Base-by-base conservation (phyloP, 768 basidiomycete genomes). In the Grammothele lineata region DNA sequence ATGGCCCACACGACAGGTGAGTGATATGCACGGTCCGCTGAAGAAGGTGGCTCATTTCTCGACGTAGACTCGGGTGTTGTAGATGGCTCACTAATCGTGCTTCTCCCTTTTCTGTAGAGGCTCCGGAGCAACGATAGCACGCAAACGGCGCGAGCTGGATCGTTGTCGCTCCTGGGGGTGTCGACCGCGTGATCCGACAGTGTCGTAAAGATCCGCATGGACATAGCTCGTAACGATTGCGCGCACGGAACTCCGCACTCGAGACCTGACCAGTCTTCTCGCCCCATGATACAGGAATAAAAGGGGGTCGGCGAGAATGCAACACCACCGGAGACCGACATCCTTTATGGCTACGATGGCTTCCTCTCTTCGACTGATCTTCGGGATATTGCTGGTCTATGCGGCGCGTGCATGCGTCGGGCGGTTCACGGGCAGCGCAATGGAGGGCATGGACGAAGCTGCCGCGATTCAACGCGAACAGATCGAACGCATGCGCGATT, bases 391-490 rank as follows among this genome's bases (percentile, higher is more conserved):
- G n/a, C 39, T 60, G 27, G n/a, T 42, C 14, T 34, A 40, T 9
- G 40, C 48, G n/a, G 34, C 35, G 36, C 40, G 22, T 4, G 25
- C 37, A 33, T 49, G 43, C 24, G 39, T 43, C 9, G 50, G 50
- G 6, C 49, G 54, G 19, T 55, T 48, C 35, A 43, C 47, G 18
- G 59, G 56, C 5, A 55, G 54, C 45, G 56, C 55, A 21, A 57
- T 61, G 52, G 57, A 61, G 40, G 60, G 55, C 19, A 53, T 64
- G 49, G 58, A 57, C 21, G 52, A 58, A 2, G 50, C 61, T 6
- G 56, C 53, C 26, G 52, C 54, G 30, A 59, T 62, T 30, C 62
- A 62, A 46, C 55, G 52, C 38, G 63, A 60, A 34, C 56, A 59
- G 25, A 50, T 60, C 7, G 50, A 59, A 40, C 54, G 53, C n/a